Percentiles rank a stretch among this genome's conserved stretches.
Evolutionary conservation across 352 stramenopile species (phyloP).

Genomic region (Phytopythium vexans): DNA sequence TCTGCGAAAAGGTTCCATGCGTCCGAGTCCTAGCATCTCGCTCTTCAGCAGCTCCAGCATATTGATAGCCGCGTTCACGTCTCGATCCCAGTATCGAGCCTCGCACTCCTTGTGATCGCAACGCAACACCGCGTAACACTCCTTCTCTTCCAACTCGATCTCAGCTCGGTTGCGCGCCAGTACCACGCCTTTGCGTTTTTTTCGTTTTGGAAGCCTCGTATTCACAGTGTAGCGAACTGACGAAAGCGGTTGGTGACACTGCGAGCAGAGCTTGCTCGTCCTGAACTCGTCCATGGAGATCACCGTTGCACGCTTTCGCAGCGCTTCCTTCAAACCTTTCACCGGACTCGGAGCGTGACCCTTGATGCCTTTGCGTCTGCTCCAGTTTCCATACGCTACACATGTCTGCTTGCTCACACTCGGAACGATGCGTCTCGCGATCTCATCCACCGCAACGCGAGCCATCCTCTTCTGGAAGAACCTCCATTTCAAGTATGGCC

Average conservation of each 20-base stretch:
- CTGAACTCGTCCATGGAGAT: too few species aligned
- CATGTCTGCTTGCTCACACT: constrained; percentile 2
- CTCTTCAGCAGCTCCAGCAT: too few species aligned
- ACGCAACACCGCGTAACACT: background rate
- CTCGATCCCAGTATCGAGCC: background rate
- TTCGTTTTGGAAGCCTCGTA: background rate
- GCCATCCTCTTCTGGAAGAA: too few species aligned
- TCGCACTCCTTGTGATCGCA: background rate
- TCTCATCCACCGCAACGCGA: constrained; percentile 4
- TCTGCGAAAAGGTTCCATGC: background rate
- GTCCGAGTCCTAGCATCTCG: background rate
- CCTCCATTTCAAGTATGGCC: constrained; percentile 12
- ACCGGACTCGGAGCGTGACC: too few species aligned
- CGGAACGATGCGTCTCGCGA: constrained; percentile 4
- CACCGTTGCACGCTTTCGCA: too few species aligned
- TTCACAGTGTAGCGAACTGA: constrained; percentile 1
- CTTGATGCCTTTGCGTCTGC: too few species aligned
- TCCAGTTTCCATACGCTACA: too few species aligned
- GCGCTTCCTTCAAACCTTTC: too few species aligned
- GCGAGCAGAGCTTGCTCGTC: constrained; percentile 11
- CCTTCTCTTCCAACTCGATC: too few species aligned
- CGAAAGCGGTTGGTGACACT: constrained; percentile 7
- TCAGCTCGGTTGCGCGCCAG: background rate
- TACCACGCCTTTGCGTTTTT: constrained; percentile 1
- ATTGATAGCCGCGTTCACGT: too few species aligned